phyloP scores from a whole-genome alignment of 2,329 filamentous ascomycete species.

The Fusarium albosuccineum region DNA sequence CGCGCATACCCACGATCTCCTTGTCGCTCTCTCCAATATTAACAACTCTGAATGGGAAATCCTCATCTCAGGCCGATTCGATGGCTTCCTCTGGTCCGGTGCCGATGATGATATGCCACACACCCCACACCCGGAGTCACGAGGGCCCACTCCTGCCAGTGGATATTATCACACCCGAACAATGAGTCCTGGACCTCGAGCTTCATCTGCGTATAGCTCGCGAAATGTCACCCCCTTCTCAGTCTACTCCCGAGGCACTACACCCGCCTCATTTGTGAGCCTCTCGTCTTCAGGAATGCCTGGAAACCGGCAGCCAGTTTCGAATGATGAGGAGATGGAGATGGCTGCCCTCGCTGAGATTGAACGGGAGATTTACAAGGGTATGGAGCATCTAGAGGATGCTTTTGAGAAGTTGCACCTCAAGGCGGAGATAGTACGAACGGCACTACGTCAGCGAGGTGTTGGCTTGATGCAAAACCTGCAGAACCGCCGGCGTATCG shows the following conservation, averaged over 20 bases:
- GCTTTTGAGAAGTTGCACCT: constrained; percentile 93
- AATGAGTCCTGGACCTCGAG: constrained; percentile 58
- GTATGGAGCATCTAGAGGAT: constrained; percentile 95
- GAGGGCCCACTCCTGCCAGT: constrained; percentile 67
- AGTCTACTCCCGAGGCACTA: constrained; percentile 68
- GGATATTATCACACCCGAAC: constrained; percentile 57
- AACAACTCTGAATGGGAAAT: constrained; percentile 97
- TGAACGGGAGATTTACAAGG: constrained; percentile 90
- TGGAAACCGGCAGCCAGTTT: constrained; percentile 72
- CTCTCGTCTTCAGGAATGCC: constrained; percentile 62
- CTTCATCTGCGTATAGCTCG: constrained; percentile 57
- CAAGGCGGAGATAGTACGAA: constrained; percentile 84
- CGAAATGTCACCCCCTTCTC: constrained; percentile 64
- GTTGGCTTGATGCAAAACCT: constrained; percentile 79
- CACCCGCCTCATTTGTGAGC: constrained; percentile 71
- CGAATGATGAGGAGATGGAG: constrained; percentile 93
- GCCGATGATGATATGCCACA: constrained; percentile 72
- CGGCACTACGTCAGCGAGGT: constrained; percentile 82
- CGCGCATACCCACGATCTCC: constrained; percentile 83
- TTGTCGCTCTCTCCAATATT: constrained; percentile 89
- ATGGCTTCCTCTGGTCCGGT: constrained; percentile 95
- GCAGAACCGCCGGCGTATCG: constrained; percentile 70
- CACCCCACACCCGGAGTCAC: constrained; percentile 60
- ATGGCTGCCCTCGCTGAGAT: constrained; percentile 91
- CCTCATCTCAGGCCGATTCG: constrained; percentile 90